Base-by-base conservation (phyloP, 2,329 filamentous ascomycete genomes). In the Arthrobotrys iridis region DNA sequence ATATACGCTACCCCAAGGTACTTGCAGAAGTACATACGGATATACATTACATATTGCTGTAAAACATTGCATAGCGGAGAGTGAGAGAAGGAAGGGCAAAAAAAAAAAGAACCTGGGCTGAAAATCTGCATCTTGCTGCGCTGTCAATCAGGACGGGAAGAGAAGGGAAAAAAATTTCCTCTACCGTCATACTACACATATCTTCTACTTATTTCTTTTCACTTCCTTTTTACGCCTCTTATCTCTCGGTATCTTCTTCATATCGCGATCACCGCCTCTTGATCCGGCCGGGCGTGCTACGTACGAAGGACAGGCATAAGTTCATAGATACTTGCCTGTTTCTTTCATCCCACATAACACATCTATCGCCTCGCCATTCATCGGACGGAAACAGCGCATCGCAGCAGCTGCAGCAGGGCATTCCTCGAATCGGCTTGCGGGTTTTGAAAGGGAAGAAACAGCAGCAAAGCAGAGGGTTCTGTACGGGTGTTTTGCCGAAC, bases 51-150 rank as follows among this genome's bases (percentile, higher is more conserved):
- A 18, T 59, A 63, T 50, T 65, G 58, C 67, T 65, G 70, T 52
- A 66, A 55, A 60, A 66, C 55, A 67, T 66, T 74, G 62, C 70
- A 74, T 55, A 67, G 37, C 62, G 24, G 52, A 73, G 62, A 45
- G 55, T 52, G 20, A 41, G 33, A 30, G 52, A 41, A 52, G 50
- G 52, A 28, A 13, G 26, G 20, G 18, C 20, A 60, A 33, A 60
- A 26, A 35, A 33, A 41, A 40, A 37, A 60, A 60, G 65, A 70
- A 50, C 63, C 65, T 41, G 62, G 70, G 70, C 70, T 74, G 62
- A 74, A 50, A 65, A 55, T 71, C 41, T 74, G 70, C 70, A 74
- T 66, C 33, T 55, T 62, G 70, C 70, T 74, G 70, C 62, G 70
- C 70, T 74, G 70, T 74, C 70, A 74, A 74, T 57, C 70, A 55